phyloP scores from a whole-genome alignment of 306 rosid species.

The Ziziphus jujuba region DNA sequence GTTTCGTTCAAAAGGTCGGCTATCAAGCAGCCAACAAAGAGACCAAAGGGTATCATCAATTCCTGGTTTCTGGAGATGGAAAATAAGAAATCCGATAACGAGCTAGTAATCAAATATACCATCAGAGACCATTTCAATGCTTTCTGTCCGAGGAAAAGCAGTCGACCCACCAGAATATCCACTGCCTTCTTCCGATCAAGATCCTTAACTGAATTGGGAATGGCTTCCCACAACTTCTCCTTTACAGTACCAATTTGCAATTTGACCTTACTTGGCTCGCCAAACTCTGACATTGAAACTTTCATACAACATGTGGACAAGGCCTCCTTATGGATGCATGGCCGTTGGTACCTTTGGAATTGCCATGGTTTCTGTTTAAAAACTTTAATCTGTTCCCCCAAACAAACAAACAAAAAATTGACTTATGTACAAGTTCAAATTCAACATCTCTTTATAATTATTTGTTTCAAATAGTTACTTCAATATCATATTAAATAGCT shows the following conservation, averaged over 20 bases:
- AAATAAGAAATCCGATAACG: constrained; percentile 33
- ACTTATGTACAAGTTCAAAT: no score
- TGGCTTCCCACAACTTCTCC: constrained; percentile 37
- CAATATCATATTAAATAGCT: no score
- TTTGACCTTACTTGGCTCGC: constrained; percentile 20
- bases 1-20: constrained; percentile 38
- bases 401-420: no score
- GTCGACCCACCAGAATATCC: constrained; percentile 23
- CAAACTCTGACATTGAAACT: constrained; percentile 30
- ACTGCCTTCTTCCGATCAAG: constrained; percentile 46
- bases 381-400: constrained; percentile 29
- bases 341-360: constrained; percentile 3
- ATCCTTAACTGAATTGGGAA: constrained; percentile 39
- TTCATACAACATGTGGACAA: constrained; percentile 11
- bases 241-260: constrained; percentile 16
- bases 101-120: constrained; percentile 20
- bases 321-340: constrained; percentile 1
- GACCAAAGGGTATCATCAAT: constrained; percentile 45
- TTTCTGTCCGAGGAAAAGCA: constrained; percentile 28
- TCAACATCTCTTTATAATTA: no score
- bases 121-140: constrained; percentile 35
- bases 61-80: constrained; percentile 40
- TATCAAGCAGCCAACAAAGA: constrained; percentile 39
- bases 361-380: constrained; percentile 12
- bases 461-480: no score